Evolutionary conservation across 1,139 yeast species (phyloP).

Genomic region (Pichia sp.): DNA sequence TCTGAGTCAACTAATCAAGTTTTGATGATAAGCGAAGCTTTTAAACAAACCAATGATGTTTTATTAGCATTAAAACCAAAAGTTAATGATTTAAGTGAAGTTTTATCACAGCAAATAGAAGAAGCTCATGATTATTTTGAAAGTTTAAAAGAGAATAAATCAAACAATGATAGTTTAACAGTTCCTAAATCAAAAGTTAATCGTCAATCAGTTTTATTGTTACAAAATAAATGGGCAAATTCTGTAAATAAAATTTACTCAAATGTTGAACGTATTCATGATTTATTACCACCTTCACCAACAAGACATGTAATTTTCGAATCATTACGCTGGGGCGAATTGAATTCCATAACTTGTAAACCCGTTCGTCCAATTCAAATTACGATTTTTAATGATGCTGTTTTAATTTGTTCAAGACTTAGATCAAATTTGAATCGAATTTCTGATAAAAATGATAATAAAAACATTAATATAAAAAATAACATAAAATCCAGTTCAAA

Average conservation of each 20-base stretch:
- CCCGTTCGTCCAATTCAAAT: conserved; percentile 69
- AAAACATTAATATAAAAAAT: no score
- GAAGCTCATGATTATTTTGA: conserved; percentile 30
- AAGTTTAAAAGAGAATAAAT: conserved; percentile 52
- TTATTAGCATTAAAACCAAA: conserved; percentile 54
- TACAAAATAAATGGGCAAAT: conserved; percentile 82
- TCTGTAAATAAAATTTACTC: conserved; percentile 68
- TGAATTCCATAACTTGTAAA: conserved; percentile 72
- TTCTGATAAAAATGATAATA: no score
- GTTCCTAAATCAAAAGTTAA: conserved; percentile 17
- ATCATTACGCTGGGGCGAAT: conserved; percentile 65
- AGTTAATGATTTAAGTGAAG: conserved; percentile 55
- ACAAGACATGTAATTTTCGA: conserved; percentile 60
- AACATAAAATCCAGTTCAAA: conserved; percentile 15
- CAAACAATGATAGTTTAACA: conserved; percentile 58
- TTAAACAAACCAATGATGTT: conserved; percentile 58
- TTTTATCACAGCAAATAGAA: conserved; percentile 60
- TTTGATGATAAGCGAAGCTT: conserved; percentile 58
- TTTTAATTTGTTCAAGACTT: conserved; percentile 67
- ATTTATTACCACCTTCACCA: conserved; percentile 65
- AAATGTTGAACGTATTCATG: conserved; percentile 88
- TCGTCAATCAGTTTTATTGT: conserved; percentile 20
- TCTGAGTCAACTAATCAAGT: conserved; percentile 71
- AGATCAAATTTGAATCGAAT: conserved; percentile 20
- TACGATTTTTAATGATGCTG: conserved; percentile 69